Evolutionary conservation across 352 stramenopile species (phyloP), one percentile per base, ranked within the genome.

Genomic region (Peronospora belbahrii): DNA sequence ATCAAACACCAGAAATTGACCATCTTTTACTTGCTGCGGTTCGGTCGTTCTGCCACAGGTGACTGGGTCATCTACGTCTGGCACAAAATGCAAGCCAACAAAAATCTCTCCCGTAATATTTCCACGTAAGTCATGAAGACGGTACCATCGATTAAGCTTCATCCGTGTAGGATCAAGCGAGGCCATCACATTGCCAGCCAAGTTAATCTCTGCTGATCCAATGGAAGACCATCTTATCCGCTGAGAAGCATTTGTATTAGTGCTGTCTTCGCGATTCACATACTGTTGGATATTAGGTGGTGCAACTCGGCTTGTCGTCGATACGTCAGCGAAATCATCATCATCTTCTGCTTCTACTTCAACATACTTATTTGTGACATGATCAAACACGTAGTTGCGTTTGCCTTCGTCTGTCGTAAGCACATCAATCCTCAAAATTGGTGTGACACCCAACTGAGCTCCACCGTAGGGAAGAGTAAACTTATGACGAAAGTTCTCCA

Each of bases 1-100:
- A 56, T 95, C 83, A 53, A 95, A 92, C 3, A 91, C 78, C 6
- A 95, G 34, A 37, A 88, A 93, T 56, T 88, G 75, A 0, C 81
- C 81, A 30, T 92, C 78, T 44, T 77, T 82, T 2, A 92, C 81
- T 48, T 88, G 74, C 19, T 89, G 72, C 0, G 72, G 73, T 44
- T 89, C 81, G 25, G 65, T 73, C 9, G 56, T 42, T 20, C 75
- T 70, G n/a, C 42, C 46, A 19, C 58, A 57, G 6, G 62, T 49
- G 1, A 49, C 35, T 1, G 52, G 9, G 24, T 52, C 57, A 27
- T 52, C 56, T 3, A 40, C 24, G 27, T 86, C 62, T 3, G 81
- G 81, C 10, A 83, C 59, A 38, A 95, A 95, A 31, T 91, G 70
- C 15, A 95, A 44, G 1, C 72, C 70, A 6, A 95, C 65, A 35